Conservation (phyloP, 805 yeast species). For the Yamadazyma olivae region DNA sequence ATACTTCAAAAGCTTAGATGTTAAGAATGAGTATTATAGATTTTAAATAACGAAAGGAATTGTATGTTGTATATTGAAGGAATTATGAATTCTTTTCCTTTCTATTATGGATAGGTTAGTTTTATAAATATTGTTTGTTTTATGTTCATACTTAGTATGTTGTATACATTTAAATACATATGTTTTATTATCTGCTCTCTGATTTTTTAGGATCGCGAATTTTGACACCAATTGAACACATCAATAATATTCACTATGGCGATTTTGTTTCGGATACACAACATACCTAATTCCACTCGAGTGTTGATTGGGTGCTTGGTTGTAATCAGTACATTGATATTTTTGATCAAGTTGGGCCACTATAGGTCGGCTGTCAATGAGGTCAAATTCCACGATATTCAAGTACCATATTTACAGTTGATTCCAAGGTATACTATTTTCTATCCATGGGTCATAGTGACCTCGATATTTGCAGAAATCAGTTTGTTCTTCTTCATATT, state of each 20-base stretch:
- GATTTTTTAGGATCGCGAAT: no score
- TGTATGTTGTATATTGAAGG: background rate
- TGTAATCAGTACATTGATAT: slow-evolving; percentile 26
- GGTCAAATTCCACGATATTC: slow-evolving; percentile 34
- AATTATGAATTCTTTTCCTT: background rate
- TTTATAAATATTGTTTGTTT: slow-evolving; percentile 7
- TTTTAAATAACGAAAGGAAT: background rate
- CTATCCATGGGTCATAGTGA: slow-evolving; percentile 63
- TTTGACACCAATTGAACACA: no score
- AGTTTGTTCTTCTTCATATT: slow-evolving; percentile 43
- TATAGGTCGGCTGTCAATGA: slow-evolving; percentile 11
- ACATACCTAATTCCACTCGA: slow-evolving; percentile 48
- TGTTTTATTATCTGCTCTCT: background rate
- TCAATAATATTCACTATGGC: background rate
- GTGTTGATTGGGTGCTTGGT: slow-evolving; percentile 39
- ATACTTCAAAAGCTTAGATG: slow-evolving; percentile 52
- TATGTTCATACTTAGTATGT: slow-evolving; percentile 4
- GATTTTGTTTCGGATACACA: slow-evolving; percentile 11
- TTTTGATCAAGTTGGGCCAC: slow-evolving; percentile 14
- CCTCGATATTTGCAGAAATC: slow-evolving; percentile 65
- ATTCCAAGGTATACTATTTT: slow-evolving; percentile 54
- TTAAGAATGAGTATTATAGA: background rate
- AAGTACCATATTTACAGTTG: slow-evolving; percentile 59
- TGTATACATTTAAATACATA: slow-evolving; percentile 1
- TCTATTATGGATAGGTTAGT: slow-evolving; percentile 2